A percentile compares a stretch with the other conserved stretches of the same genome.
Evolutionary conservation across 2,329 filamentous ascomycete species (phyloP).

Genomic region (Diaporthe sp.): DNA sequence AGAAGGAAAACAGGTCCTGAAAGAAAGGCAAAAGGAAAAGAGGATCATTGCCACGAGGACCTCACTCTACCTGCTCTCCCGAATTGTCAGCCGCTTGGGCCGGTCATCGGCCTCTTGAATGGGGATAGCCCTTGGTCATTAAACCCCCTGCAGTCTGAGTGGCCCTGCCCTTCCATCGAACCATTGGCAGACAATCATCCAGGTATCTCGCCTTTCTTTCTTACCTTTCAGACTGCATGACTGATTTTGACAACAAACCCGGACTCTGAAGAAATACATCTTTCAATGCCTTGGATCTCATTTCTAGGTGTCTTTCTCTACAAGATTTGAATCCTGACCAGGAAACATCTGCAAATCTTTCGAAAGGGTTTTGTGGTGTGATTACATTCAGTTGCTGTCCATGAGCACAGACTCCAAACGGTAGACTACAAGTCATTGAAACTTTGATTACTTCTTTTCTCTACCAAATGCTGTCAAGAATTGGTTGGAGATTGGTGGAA

Average conservation of each 20-base stretch:
- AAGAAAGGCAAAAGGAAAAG: background rate
- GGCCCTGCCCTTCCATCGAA: background rate
- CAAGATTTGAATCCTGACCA: no score
- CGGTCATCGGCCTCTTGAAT: constrained; percentile 19
- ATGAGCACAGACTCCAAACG: background rate
- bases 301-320: background rate
- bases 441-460: background rate
- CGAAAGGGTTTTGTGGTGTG: background rate
- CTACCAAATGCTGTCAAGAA: background rate
- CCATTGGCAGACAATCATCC: constrained; percentile 6
- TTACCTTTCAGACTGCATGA: background rate
- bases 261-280: background rate
- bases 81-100: constrained; percentile 14
- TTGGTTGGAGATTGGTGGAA: no score
- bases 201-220: background rate
- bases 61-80: background rate
- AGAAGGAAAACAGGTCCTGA: background rate
- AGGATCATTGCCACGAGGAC: background rate
- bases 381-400: background rate
- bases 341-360: background rate
- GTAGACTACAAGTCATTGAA: background rate
- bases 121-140: constrained; percentile 5
- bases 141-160: background rate
- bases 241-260: background rate
- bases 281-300: background rate